Conservation (phyloP, 495 filamentous ascomycete species). For the Xylaria grammica region DNA sequence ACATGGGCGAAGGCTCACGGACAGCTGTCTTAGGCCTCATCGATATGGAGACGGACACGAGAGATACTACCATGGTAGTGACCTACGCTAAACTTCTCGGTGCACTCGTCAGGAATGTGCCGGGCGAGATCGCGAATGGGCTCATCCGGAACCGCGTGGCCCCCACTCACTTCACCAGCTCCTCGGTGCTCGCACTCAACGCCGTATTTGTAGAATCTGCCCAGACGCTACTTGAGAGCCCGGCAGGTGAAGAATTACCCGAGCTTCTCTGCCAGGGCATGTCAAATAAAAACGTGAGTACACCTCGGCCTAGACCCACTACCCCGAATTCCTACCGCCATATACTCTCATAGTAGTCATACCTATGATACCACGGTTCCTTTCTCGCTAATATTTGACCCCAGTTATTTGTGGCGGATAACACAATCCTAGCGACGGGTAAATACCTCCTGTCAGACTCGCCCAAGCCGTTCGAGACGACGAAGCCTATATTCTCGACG, state of each 20-base stretch:
- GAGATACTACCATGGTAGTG: slow-evolving; percentile 77
- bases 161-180: slow-evolving; percentile 66
- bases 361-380: background rate
- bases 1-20: slow-evolving; percentile 91
- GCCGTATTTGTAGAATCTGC: slow-evolving; percentile 83
- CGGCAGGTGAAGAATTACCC: slow-evolving; percentile 71
- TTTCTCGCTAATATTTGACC: slow-evolving; percentile 22
- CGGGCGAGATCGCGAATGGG: slow-evolving; percentile 64
- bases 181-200: slow-evolving; percentile 82
- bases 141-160: slow-evolving; percentile 85
- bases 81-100: slow-evolving; percentile 89
- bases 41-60: slow-evolving; percentile 78
- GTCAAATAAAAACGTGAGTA: slow-evolving; percentile 69
- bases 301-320: background rate
- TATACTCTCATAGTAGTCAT: background rate
- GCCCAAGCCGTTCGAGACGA: slow-evolving; percentile 68
- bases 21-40: slow-evolving; percentile 82
- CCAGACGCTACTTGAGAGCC: slow-evolving; percentile 63
- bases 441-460: slow-evolving; percentile 81
- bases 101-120: slow-evolving; percentile 82
- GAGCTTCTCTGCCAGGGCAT: slow-evolving; percentile 82
- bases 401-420: slow-evolving; percentile 83
- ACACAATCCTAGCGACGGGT: slow-evolving; percentile 90
- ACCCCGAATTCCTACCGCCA: background rate
- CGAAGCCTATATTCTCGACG: slow-evolving; percentile 77